Base-by-base conservation (phyloP, 176 grass and related monocot genomes). In the Avena eriantha region DNA sequence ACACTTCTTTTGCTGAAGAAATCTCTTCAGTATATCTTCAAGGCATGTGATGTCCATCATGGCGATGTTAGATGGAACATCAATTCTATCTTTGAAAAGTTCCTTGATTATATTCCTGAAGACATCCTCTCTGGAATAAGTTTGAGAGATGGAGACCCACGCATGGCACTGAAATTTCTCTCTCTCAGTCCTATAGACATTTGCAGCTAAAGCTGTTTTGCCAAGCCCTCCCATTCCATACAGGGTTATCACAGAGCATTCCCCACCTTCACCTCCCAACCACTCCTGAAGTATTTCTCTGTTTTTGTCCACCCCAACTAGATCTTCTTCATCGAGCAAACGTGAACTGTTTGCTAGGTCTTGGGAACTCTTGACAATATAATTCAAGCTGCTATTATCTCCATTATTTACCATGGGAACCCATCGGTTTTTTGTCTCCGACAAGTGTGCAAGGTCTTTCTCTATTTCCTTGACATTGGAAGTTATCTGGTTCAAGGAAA, bases 111-210 rank as follows among this genome's bases (percentile, higher is more conserved):
- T 34, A 8, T 11, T 48, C 7, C 2, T 50, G 1, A 65, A 29
- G 0, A 81, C 17, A 14, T 67, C 79, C 17, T 17, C 58, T 33
- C 23, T 81, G 0, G 24, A 8, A 13, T 67, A 81, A 7, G 45
- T 50, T 1, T 67, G 79, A 3, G 79, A 81, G 74, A 77, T 35
- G 26, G 74, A 77, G 60, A 81, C 43, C 79, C 79, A 81, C 0
- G 79, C 61, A 0, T 65, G 23, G 24, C 60, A 66, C 1, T 81
- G 60, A n/a, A 81, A 81, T 4, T 81, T 81, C 1, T 13, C 24
- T 81, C 0, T 13, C 16, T 4, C 43, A 2, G 67, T 51, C 0
- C 1, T 67, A 0, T 81, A 81, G 16, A 81, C 17, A 34, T 19
- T 34, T 4, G 60, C 23, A 2, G 58, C 79, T 13, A 81, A 31